Conservation (phyloP, 2,329 filamentous ascomycete species). For the Graphilbum ipis-grandicollis region DNA sequence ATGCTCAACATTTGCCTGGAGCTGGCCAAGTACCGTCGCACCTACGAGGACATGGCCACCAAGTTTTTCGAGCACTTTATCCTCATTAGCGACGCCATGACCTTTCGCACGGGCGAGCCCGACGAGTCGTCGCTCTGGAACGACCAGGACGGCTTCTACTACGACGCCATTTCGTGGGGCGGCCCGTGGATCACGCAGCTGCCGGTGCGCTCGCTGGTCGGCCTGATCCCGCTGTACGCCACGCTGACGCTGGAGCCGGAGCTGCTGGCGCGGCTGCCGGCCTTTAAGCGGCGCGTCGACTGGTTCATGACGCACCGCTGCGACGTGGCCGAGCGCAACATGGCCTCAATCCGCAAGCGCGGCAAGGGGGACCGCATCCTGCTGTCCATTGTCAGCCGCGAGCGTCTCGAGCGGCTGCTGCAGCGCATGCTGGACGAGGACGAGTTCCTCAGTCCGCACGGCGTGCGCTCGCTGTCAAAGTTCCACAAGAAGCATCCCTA, state of each 20-base stretch:
- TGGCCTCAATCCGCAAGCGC: slow-evolving; percentile 79
- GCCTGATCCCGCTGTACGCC: slow-evolving; percentile 83
- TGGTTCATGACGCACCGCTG: slow-evolving; percentile 86
- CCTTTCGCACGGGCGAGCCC: slow-evolving; percentile 52
- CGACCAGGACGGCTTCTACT: slow-evolving; percentile 93
- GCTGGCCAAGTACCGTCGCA: slow-evolving; percentile 84
- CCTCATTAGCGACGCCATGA: slow-evolving; percentile 95
- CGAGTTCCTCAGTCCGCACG: slow-evolving; percentile 80
- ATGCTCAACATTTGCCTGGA: slow-evolving; percentile 97
- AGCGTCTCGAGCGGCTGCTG: slow-evolving; percentile 77
- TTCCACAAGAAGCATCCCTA: slow-evolving; percentile 80
- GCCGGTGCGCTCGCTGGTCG: slow-evolving; percentile 79
- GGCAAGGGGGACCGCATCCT: slow-evolving; percentile 82
- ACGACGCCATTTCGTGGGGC: slow-evolving; percentile 93
- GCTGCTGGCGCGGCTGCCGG: slow-evolving; percentile 76
- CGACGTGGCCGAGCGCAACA: slow-evolving; percentile 81
- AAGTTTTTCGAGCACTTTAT: slow-evolving; percentile 99
- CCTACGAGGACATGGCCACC: slow-evolving; percentile 90
- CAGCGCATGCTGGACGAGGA: slow-evolving; percentile 85
- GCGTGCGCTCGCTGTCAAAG: slow-evolving; percentile 83
- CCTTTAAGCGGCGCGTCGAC: slow-evolving; percentile 81
- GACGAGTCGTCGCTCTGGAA: slow-evolving; percentile 85
- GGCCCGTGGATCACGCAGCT: slow-evolving; percentile 87
- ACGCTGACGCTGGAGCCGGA: slow-evolving; percentile 87
- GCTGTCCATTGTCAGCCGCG: slow-evolving; percentile 79